Conservation (phyloP, 768 basidiomycete genomes). For the Hemileccinum rubropunctum region DNA sequence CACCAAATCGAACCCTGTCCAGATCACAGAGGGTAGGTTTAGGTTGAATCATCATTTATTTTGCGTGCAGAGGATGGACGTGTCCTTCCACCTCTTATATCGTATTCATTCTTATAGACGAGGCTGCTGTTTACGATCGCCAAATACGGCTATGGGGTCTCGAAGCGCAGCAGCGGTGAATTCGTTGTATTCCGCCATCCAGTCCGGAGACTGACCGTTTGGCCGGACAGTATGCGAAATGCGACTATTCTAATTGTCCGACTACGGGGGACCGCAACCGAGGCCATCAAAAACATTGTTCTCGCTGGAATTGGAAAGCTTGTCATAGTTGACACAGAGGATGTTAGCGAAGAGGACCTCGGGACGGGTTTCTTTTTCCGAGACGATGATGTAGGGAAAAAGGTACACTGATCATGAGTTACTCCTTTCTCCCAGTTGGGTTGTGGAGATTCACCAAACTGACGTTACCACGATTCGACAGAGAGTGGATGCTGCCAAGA, state of each 20-base stretch:
- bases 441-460: conserved; percentile 39
- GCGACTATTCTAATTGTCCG: conserved; percentile 84
- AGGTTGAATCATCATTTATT: neutral
- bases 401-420: conserved; percentile 45
- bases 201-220: conserved; percentile 9
- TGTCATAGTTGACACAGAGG: conserved; percentile 75
- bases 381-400: conserved; percentile 88
- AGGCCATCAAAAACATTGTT: conserved; percentile 96
- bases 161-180: conserved; percentile 92
- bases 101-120: conserved; percentile 35
- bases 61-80: neutral
- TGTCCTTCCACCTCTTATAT: neutral
- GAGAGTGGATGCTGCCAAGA: conserved; percentile 83
- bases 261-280: conserved; percentile 82
- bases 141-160: conserved; percentile 98
- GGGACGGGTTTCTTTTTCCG: conserved; percentile 92
- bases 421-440: conserved; percentile 17
- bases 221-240: conserved; percentile 75
- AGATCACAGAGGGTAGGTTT: conserved; percentile 66
- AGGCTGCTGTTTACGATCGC: conserved; percentile 90
- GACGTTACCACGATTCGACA: conserved; percentile 33
- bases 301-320: conserved; percentile 93
- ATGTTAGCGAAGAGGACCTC: conserved; percentile 81
- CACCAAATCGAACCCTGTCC: conserved; percentile 37
- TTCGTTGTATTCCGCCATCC: neutral